phyloP scores from a whole-genome alignment of 2,329 filamentous ascomycete genomes.

The Cercospora sesami region DNA sequence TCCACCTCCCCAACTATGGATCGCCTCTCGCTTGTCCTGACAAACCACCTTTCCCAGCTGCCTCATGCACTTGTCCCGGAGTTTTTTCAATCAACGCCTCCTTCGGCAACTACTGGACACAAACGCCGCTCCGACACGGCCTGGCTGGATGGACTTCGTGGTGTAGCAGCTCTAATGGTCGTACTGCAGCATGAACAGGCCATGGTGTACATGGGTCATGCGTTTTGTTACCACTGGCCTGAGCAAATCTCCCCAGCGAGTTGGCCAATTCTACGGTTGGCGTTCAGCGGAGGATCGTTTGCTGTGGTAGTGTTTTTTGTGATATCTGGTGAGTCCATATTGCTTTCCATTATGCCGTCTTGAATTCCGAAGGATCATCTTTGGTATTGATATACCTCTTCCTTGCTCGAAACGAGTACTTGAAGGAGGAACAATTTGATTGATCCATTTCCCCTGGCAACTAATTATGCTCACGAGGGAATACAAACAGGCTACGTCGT shows the following conservation, averaged over 20 bases:
- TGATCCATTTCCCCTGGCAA: no score
- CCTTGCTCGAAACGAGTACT: not conserved
- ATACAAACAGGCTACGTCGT: constrained; percentile 49
- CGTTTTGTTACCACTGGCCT: constrained; percentile 50
- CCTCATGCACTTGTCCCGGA: not conserved
- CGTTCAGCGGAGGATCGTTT: constrained; percentile 62
- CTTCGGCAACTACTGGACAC: not conserved
- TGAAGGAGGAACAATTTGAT: no score
- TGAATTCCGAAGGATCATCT: not conserved
- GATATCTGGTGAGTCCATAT: constrained; percentile 41
- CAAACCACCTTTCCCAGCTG: not conserved
- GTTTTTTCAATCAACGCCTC: not conserved
- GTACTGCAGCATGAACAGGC: constrained; percentile 60
- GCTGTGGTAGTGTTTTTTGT: constrained; percentile 55
- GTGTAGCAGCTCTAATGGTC: constrained; percentile 65
- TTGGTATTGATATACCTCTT: not conserved
- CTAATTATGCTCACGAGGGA: not conserved
- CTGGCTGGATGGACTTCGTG: constrained; percentile 64
- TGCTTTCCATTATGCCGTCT: not conserved
- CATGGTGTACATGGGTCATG: constrained; percentile 13
- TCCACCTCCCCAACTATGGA: not conserved
- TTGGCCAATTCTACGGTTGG: constrained; percentile 15
- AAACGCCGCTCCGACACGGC: constrained; percentile 45
- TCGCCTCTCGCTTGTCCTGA: not conserved
- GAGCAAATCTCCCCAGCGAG: constrained; percentile 57